phyloP scores from a whole-genome alignment of 805 yeast genomes.

The Kodamaea restingae region DNA sequence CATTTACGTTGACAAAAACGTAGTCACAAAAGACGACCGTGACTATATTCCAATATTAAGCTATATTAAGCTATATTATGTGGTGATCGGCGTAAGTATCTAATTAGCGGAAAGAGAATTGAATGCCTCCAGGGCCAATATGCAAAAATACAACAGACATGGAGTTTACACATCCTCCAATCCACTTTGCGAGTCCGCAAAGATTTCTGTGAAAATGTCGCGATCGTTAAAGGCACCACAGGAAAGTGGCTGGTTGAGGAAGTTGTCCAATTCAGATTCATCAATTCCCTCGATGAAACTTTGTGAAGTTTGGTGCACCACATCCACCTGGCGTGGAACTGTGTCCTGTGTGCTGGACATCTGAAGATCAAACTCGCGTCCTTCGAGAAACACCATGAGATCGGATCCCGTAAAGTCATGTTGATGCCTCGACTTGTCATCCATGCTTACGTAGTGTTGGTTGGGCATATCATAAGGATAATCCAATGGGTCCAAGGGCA shows the following conservation, averaged over 20 bases:
- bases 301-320: background rate
- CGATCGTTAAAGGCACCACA: background rate
- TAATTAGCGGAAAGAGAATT: background rate
- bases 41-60: too few relatives aligned
- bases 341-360: background rate
- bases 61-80: too few relatives aligned
- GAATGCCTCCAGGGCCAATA: background rate
- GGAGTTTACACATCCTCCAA: background rate
- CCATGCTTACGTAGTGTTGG: too few relatives aligned
- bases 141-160: too few relatives aligned
- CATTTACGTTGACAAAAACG: too few relatives aligned
- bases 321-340: background rate
- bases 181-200: background rate
- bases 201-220: background rate
- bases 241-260: background rate
- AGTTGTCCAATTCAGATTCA: background rate
- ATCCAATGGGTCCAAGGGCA: too few relatives aligned
- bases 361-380: too few relatives aligned
- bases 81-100: too few relatives aligned
- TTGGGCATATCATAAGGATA: too few relatives aligned
- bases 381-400: background rate
- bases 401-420: background rate
- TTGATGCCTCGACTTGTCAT: too few relatives aligned
- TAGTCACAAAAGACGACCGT: background rate
- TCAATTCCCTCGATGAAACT: background rate